Conservation (phyloP, 345 rosid species). For the Streptanthus diversifolius region DNA sequence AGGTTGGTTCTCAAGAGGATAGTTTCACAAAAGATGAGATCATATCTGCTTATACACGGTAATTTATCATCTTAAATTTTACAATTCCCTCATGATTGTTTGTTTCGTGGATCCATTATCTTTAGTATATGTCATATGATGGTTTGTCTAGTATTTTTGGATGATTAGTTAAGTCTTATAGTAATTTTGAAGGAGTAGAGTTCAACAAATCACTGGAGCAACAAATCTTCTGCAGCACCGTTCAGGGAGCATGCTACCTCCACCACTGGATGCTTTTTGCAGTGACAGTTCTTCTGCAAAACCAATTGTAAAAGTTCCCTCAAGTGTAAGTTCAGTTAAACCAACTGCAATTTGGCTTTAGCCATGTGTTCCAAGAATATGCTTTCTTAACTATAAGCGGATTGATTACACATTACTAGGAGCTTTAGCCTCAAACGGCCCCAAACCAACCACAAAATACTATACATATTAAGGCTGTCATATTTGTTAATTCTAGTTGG, state of each 20-base stretch:
- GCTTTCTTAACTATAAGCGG: neutral
- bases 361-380: neutral
- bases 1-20: constrained; percentile 67
- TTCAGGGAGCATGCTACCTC: constrained; percentile 71
- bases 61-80: neutral
- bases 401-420: neutral
- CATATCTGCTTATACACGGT: constrained; percentile 65
- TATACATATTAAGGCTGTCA: neutral
- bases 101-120: neutral
- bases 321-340: constrained; percentile 48
- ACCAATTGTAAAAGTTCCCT: constrained; percentile 47
- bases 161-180: constrained; percentile 31
- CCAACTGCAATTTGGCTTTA: neutral
- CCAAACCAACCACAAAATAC: neutral
- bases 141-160: constrained; percentile 28
- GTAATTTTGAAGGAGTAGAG: constrained; percentile 60
- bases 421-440: neutral
- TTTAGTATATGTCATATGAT: constrained; percentile 8
- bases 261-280: constrained; percentile 58
- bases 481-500: neutral
- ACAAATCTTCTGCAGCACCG: constrained; percentile 47
- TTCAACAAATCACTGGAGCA: constrained; percentile 71
- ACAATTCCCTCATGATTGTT: neutral
- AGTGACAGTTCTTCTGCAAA: constrained; percentile 47
- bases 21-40: constrained; percentile 73